Conservation (phyloP, 2,329 filamentous ascomycete species). For the Penicillium sumatraense region DNA sequence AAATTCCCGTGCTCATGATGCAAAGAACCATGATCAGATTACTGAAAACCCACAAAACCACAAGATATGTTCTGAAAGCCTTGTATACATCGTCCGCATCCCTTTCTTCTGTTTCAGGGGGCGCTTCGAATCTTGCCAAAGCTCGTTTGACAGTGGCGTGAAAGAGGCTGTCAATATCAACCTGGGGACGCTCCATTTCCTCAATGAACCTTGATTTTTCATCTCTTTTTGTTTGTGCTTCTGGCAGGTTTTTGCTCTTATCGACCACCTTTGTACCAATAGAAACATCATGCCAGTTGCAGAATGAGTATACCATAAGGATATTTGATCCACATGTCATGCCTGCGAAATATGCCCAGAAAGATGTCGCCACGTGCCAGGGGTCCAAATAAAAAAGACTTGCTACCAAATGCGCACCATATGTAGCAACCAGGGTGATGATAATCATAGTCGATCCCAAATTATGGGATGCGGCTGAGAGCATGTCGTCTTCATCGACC, state of each 20-base stretch:
- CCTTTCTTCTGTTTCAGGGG: background rate
- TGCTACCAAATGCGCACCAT: background rate
- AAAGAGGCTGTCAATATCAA: conserved; percentile 3
- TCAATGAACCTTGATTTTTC: conserved; percentile 1
- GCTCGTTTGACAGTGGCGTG: background rate
- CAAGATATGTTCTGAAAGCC: conserved; percentile 1
- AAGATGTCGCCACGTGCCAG: background rate
- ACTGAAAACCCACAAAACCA: conserved; percentile 2
- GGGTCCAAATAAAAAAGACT: background rate
- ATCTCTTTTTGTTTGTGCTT: background rate
- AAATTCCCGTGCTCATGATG: conserved; percentile 1
- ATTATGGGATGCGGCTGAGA: background rate
- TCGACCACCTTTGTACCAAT: background rate
- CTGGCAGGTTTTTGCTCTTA: background rate
- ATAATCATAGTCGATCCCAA: background rate
- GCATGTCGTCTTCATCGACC: background rate
- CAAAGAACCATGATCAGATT: background rate
- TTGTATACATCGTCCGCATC: background rate
- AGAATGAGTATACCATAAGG: background rate
- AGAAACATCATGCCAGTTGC: conserved; percentile 4
- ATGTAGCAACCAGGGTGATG: background rate
- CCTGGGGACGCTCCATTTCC: background rate
- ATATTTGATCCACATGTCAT: background rate
- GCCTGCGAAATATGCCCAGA: background rate
- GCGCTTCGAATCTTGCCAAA: background rate